phyloP scores from a whole-genome alignment of 164 flowering plant genomes.

The Stephania japonica region DNA sequence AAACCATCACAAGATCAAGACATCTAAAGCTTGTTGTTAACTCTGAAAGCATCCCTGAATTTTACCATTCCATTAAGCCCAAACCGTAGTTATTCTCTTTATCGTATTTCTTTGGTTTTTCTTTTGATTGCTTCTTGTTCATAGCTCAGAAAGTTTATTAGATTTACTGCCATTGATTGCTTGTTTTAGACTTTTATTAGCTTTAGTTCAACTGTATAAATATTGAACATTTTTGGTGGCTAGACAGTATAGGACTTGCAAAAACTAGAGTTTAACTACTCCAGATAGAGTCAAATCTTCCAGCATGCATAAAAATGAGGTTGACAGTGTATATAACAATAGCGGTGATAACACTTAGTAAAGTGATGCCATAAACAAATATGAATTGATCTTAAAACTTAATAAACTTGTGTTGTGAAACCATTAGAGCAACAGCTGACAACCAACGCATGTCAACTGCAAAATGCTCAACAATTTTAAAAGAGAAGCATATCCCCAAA shows the following conservation, averaged over 20 bases:
- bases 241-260: neutral
- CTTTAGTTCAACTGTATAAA: neutral
- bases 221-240: neutral
- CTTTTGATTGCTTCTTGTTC: neutral
- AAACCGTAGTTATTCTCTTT: neutral
- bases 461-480: neutral
- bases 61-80: neutral
- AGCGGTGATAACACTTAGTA: neutral
- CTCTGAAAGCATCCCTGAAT: neutral
- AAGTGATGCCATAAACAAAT: neutral
- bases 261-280: too few species aligned
- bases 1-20: neutral
- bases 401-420: too few species aligned
- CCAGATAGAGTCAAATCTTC: too few species aligned
- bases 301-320: too few species aligned
- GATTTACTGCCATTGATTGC: neutral
- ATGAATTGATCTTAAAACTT: too few species aligned
- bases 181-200: neutral
- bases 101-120: neutral
- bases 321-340: neutral
- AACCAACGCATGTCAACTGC: too few species aligned
- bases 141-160: neutral
- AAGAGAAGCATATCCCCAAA: neutral
- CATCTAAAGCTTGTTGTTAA: neutral
- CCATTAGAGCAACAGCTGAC: too few species aligned